phyloP scores from a whole-genome alignment of 1,284 basidiomycete genomes.

The Neolentinus lepideus region DNA sequence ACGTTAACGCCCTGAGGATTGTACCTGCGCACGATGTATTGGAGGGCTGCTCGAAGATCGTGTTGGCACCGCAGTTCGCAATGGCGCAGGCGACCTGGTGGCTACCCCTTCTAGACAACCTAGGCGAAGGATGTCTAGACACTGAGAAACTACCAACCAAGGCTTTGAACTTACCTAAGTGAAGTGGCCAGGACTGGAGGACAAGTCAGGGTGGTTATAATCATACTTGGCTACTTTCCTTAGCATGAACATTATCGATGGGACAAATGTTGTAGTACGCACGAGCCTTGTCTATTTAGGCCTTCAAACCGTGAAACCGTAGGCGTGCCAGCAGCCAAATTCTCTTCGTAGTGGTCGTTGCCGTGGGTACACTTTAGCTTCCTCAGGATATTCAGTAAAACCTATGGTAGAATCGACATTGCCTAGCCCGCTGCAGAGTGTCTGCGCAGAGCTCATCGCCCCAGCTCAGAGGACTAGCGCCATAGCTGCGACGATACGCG shows the following conservation, averaged over 20 bases:
- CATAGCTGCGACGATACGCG: too few species aligned
- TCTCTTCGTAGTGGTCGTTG: too few species aligned
- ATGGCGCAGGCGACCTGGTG: slow-evolving; percentile 16
- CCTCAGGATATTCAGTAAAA: too few species aligned
- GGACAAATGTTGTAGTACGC: too few species aligned
- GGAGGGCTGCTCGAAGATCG: slow-evolving; percentile 13
- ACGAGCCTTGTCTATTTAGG: too few species aligned
- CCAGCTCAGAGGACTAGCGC: too few species aligned
- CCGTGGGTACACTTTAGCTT: too few species aligned
- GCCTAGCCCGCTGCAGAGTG: too few species aligned
- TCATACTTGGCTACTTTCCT: not conserved
- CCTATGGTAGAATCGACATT: too few species aligned
- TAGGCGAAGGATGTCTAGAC: slow-evolving; percentile 1
- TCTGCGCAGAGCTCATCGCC: too few species aligned
- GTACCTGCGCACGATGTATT: slow-evolving; percentile 19
- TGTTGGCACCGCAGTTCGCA: slow-evolving; percentile 13
- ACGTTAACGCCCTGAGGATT: slow-evolving; percentile 18
- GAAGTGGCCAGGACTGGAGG: slow-evolving; percentile 19
- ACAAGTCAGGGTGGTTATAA: slow-evolving; percentile 15
- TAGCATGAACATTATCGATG: not conserved
- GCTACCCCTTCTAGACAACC: slow-evolving; percentile 19
- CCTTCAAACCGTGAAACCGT: too few species aligned
- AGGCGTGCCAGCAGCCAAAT: too few species aligned
- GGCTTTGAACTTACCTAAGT: slow-evolving; percentile 13
- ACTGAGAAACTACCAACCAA: not conserved